A percentile compares a stretch with the other conserved stretches of the same genome.
Conservation (phyloP, 495 filamentous ascomycete genomes). For the Usnea hakonensis region DNA sequence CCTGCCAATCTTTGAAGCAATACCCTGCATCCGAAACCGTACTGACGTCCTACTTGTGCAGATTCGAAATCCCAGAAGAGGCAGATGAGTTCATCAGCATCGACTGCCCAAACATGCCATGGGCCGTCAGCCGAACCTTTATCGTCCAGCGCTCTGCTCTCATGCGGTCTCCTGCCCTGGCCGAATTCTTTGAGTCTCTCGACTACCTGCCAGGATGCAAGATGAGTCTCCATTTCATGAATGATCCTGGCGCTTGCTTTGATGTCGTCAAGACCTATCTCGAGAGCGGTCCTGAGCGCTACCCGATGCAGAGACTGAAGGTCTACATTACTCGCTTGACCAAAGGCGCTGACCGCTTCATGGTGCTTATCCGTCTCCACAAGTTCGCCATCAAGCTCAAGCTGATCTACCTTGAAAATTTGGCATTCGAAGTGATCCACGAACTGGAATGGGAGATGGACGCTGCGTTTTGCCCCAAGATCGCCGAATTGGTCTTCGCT, state of each 20-base stretch:
- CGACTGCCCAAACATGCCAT: constrained; percentile 12
- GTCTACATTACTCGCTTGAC: constrained; percentile 4
- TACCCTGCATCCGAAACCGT: not conserved
- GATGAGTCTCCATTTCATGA: constrained; percentile 19
- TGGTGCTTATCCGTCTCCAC: constrained; percentile 17
- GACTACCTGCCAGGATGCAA: constrained; percentile 18
- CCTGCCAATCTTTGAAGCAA: not conserved
- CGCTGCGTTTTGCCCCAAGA: constrained; percentile 7
- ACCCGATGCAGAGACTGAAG: constrained; percentile 7
- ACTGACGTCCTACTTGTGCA: not conserved
- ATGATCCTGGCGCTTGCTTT: constrained; percentile 14
- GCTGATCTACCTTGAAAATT: constrained; percentile 6
- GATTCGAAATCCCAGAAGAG: not conserved
- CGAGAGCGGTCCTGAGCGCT: constrained; percentile 18
- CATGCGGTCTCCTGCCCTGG: constrained; percentile 17
- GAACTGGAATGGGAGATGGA: constrained; percentile 12
- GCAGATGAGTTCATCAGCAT: constrained; percentile 20
- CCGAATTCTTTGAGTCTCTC: constrained; percentile 19
- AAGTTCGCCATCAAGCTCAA: constrained; percentile 17
- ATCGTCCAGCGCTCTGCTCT: constrained; percentile 16
- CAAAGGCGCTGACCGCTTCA: constrained; percentile 9
- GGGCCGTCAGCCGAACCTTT: constrained; percentile 2
- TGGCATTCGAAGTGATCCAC: constrained; percentile 13
- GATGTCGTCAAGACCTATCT: constrained; percentile 18
- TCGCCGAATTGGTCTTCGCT: constrained; percentile 19